phyloP scores from a whole-genome alignment of 306 rosid genomes.

The Boehmeria nivea region DNA sequence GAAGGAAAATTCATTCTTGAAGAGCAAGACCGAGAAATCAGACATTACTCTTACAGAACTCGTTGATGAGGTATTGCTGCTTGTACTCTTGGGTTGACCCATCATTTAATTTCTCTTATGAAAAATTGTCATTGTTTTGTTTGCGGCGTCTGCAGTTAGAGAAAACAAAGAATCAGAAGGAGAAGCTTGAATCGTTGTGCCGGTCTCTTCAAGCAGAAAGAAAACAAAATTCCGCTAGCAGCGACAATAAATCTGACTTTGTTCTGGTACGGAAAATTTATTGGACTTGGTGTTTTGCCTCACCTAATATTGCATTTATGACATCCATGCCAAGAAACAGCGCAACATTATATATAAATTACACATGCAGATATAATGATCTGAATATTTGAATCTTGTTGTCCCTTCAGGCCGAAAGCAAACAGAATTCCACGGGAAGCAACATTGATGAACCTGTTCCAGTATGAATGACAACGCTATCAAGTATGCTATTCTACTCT shows the following conservation, averaged over 20 bases:
- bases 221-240: constrained; percentile 50
- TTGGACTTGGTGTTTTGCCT: constrained; percentile 10
- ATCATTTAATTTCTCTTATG: constrained; percentile 3
- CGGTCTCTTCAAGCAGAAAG: constrained; percentile 91
- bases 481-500: too few species aligned
- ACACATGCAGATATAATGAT: too few species aligned
- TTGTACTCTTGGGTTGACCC: neutral
- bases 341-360: neutral
- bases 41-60: constrained; percentile 81
- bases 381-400: too few species aligned
- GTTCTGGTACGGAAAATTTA: constrained; percentile 31
- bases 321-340: constrained; percentile 1
- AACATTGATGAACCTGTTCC: constrained; percentile 39
- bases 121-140: neutral
- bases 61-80: constrained; percentile 69
- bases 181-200: constrained; percentile 80
- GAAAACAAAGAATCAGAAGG: constrained; percentile 83
- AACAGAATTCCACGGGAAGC: constrained; percentile 41
- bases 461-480: constrained; percentile 23
- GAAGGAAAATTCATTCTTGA: constrained; percentile 89
- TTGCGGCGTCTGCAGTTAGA: constrained; percentile 79
- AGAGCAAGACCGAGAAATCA: constrained; percentile 81
- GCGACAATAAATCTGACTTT: constrained; percentile 49
- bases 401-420: constrained; percentile 61
- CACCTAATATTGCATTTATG: neutral